phyloP scores from a whole-genome alignment of 129 eudicot species.

The Artemisia tridentata region DNA sequence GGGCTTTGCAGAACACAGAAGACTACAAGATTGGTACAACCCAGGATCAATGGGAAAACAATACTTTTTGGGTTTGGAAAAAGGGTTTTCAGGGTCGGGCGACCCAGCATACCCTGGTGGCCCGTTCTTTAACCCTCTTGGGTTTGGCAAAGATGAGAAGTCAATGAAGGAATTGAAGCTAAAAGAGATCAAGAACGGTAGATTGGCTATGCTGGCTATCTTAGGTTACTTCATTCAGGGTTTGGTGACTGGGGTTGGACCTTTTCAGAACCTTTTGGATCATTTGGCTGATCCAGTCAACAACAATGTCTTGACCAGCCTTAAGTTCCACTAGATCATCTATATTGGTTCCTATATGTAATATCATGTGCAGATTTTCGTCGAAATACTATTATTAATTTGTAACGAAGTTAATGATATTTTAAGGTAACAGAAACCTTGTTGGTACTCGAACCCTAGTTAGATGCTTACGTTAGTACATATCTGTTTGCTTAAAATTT shows the following conservation, averaged over 20 bases:
- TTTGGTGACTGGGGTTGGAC: slow-evolving; percentile 96
- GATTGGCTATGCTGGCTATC: slow-evolving; percentile 96
- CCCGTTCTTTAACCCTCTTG: slow-evolving; percentile 92
- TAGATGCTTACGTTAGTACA: no score
- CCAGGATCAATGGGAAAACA: slow-evolving; percentile 99
- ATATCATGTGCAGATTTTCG: slow-evolving; percentile 46
- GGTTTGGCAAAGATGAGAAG: slow-evolving; percentile 91
- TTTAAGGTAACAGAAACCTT: slow-evolving; percentile 22
- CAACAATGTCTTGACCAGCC: slow-evolving; percentile 98
- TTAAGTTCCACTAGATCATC: slow-evolving; percentile 72
- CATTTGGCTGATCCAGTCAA: slow-evolving; percentile 97
- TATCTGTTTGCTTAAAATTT: no score
- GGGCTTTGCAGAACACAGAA: slow-evolving; percentile 97
- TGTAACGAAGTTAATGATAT: slow-evolving; percentile 25
- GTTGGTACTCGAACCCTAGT: not conserved
- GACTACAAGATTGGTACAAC: slow-evolving; percentile 89
- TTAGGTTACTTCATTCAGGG: slow-evolving; percentile 89
- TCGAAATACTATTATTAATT: slow-evolving; percentile 36
- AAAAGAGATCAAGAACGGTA: slow-evolving; percentile 93
- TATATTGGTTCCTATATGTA: slow-evolving; percentile 28
- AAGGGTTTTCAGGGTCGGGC: slow-evolving; percentile 78
- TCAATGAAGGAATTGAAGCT: slow-evolving; percentile 89
- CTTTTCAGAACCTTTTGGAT: slow-evolving; percentile 84
- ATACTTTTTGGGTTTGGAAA: slow-evolving; percentile 89
- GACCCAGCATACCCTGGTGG: slow-evolving; percentile 99